These are phyloP conservation scores for Epichloe amarillans DNA, from an alignment of 2,329 filamentous ascomycete species.

Conservation along the genomic window DNA sequence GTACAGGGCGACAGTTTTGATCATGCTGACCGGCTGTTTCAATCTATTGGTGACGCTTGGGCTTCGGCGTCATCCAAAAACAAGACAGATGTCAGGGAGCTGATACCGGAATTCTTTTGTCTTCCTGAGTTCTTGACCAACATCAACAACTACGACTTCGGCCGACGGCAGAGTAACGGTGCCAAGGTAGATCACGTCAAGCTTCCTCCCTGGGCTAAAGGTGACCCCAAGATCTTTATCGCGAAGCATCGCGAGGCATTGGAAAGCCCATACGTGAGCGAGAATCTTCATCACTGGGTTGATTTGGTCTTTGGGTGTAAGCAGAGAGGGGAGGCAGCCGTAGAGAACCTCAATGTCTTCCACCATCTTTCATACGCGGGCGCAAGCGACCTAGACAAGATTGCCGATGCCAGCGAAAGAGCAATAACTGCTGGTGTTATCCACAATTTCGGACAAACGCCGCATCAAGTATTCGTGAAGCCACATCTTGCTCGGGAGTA, in stretches of 20 bases:
- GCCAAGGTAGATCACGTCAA: conserved; percentile 73
- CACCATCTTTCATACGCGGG: conserved; percentile 92
- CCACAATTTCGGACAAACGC: conserved; percentile 96
- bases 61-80: conserved; percentile 77
- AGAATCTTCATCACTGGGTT: conserved; percentile 86
- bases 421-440: conserved; percentile 89
- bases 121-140: conserved; percentile 92
- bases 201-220: conserved; percentile 93
- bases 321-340: conserved; percentile 86
- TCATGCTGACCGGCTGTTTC: conserved; percentile 89
- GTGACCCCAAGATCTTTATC: conserved; percentile 90
- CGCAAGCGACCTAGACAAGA: conserved; percentile 81
- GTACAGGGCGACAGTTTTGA: conserved; percentile 95
- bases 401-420: conserved; percentile 76
- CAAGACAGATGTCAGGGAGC: conserved; percentile 85
- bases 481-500: conserved; percentile 69
- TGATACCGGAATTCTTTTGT: conserved; percentile 96
- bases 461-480: conserved; percentile 81
- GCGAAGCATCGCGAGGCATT: conserved; percentile 90
- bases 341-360: conserved; percentile 90
- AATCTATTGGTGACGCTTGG: conserved; percentile 86
- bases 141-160: conserved; percentile 88
- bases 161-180: conserved; percentile 66
- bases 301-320: conserved; percentile 91
- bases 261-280: conserved; percentile 84